phyloP scores from a whole-genome alignment of 345 rosid species.

The Citrus unshiu region DNA sequence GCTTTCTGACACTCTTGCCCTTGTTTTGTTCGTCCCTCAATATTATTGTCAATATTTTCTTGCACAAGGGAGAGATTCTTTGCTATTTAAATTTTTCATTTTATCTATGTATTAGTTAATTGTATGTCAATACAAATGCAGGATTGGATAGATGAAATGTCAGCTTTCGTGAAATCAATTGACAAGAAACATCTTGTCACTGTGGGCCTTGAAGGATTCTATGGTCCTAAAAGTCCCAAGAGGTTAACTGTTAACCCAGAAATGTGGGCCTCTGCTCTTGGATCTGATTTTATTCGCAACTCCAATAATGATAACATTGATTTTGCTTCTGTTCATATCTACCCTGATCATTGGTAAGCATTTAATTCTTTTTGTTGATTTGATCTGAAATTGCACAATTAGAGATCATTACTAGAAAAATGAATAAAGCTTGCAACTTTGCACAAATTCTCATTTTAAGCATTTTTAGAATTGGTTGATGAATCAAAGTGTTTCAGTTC shows the following conservation, averaged over 20 bases:
- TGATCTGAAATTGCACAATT: not conserved
- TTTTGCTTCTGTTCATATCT: slow-evolving; percentile 90
- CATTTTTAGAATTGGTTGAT: not conserved
- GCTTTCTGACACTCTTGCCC: not conserved
- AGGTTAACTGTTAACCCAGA: slow-evolving; percentile 71
- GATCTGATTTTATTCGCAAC: slow-evolving; percentile 85
- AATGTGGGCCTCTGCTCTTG: slow-evolving; percentile 75
- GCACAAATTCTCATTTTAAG: not conserved
- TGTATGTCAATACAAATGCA: slow-evolving; percentile 28
- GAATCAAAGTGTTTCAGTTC: not conserved
- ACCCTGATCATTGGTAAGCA: slow-evolving; percentile 90
- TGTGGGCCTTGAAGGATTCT: slow-evolving; percentile 93
- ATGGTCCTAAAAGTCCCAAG: slow-evolving; percentile 83
- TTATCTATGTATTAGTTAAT: not conserved
- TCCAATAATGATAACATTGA: slow-evolving; percentile 55
- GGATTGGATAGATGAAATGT: slow-evolving; percentile 92
- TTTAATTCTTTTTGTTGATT: not conserved
- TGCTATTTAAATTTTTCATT: not conserved
- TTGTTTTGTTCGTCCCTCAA: not conserved
- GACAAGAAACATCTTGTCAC: slow-evolving; percentile 87
- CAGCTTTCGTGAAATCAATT: slow-evolving; percentile 73
- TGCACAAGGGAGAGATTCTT: not conserved
- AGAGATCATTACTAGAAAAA: not conserved
- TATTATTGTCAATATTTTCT: not conserved
- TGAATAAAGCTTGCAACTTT: not conserved